These are phyloP conservation scores for Allium cepa DNA, from an alignment of 106 monocot species.

Conservation along the genomic window DNA sequence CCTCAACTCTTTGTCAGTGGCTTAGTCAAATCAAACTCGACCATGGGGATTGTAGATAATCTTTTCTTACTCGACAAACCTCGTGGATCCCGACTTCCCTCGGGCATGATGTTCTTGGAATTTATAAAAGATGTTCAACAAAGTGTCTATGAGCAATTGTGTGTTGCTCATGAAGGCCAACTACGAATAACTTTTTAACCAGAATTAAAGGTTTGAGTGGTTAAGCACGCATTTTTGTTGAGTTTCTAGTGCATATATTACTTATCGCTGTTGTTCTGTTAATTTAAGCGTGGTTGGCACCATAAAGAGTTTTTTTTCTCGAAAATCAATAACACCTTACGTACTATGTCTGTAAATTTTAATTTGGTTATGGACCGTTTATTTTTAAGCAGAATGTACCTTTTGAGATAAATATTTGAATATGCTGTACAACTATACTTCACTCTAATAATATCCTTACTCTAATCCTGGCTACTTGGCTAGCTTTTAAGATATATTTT, in stretches of 20 bases:
- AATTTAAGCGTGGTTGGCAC: slow-evolving; percentile 35
- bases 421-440: no score
- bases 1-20: slow-evolving; percentile 6
- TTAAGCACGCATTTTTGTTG: not conserved
- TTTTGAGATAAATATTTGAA: no score
- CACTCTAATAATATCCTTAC: no score
- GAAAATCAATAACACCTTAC: slow-evolving; percentile 79
- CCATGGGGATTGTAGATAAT: slow-evolving; percentile 78
- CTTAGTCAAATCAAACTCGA: slow-evolving; percentile 89
- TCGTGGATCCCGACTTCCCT: slow-evolving; percentile 42
- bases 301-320: slow-evolving; percentile 83
- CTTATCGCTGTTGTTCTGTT: not conserved
- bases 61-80: slow-evolving; percentile 77
- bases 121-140: slow-evolving; percentile 83
- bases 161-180: slow-evolving; percentile 83
- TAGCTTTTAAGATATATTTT: no score
- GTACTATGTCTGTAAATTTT: slow-evolving; percentile 18
- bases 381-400: no score
- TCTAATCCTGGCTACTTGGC: no score
- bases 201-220: slow-evolving; percentile 66
- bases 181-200: slow-evolving; percentile 80
- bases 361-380: no score
- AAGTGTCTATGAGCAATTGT: slow-evolving; percentile 81
- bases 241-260: not conserved
- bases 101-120: slow-evolving; percentile 80